Percentiles rank a stretch among this genome's conserved stretches.
Evolutionary conservation across 441 rosid genomes (phyloP).

Genomic region (Populus trichocarpa): DNA sequence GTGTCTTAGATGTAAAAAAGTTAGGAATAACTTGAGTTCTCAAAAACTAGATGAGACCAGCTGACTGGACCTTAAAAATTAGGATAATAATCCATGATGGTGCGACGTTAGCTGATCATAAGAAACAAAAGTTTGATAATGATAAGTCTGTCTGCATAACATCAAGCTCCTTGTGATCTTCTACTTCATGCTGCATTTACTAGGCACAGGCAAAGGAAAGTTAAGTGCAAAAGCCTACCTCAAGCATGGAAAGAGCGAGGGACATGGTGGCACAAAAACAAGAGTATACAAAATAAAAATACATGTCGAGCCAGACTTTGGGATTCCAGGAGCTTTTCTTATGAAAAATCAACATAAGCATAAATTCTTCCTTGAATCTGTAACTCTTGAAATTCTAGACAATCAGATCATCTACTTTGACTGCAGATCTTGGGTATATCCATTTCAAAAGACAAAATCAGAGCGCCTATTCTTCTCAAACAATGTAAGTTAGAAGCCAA

Average conservation of each 20-base stretch:
- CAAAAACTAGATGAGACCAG: too few relatives aligned
- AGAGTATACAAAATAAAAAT: constrained; percentile 38
- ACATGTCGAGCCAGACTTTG: constrained; percentile 40
- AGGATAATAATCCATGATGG: too few relatives aligned
- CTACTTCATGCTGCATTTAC: constrained; percentile 3
- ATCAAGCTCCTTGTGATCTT: constrained; percentile 15
- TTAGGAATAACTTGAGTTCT: too few relatives aligned
- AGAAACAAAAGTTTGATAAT: too few relatives aligned
- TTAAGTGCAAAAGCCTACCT: constrained; percentile 46
- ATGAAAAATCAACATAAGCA: constrained; percentile 40
- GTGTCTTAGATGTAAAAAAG: not conserved
- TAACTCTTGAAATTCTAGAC: constrained; percentile 29
- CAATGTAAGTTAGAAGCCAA: constrained; percentile 27
- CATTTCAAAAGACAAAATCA: constrained; percentile 36
- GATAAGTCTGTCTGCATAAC: not conserved
- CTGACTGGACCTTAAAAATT: too few relatives aligned
- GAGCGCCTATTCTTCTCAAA: constrained; percentile 57
- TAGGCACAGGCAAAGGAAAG: constrained; percentile 53
- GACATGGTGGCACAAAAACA: constrained; percentile 30
- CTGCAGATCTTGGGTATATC: constrained; percentile 72
- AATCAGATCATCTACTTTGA: constrained; percentile 40
- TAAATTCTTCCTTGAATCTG: constrained; percentile 15
- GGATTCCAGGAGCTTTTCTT: constrained; percentile 53
- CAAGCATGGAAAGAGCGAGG: constrained; percentile 39
- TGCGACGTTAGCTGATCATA: too few relatives aligned